Conservation (phyloP, 345 rosid species). For the Arabidopsis arenosa region DNA sequence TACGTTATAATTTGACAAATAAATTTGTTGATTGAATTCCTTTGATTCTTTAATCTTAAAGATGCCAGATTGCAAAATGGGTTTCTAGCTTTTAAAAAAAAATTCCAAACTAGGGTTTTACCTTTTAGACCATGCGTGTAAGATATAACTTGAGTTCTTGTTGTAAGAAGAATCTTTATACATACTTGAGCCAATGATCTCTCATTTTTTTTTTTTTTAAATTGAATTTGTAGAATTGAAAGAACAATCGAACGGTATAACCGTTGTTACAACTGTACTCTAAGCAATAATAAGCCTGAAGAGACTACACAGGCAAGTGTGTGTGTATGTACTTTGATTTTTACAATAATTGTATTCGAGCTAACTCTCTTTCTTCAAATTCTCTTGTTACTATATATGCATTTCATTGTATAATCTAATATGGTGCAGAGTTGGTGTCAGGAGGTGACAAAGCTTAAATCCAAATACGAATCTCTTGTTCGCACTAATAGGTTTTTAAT, state of each 20-base stretch:
- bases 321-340: not conserved
- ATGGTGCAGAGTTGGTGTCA: constrained; percentile 72
- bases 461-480: constrained; percentile 79
- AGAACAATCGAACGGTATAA: constrained; percentile 79
- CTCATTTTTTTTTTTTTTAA: not conserved
- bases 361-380: not conserved
- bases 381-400: constrained; percentile 1
- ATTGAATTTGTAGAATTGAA: constrained; percentile 48
- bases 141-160: constrained; percentile 64
- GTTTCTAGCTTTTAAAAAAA: not conserved
- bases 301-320: constrained; percentile 70
- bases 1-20: constrained; percentile 4
- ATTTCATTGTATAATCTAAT: constrained; percentile 10
- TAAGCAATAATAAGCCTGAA: constrained; percentile 55
- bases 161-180: not conserved
- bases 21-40: constrained; percentile 11
- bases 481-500: constrained; percentile 72
- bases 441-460: constrained; percentile 74
- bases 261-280: constrained; percentile 65
- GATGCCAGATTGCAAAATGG: not conserved
- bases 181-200: constrained; percentile 2
- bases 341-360: not conserved
- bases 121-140: constrained; percentile 46
- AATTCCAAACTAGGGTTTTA: constrained; percentile 34
- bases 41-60: constrained; percentile 6